Base-by-base conservation (phyloP, 2,329 filamentous ascomycete genomes). In the Aspergillus versicolor region DNA sequence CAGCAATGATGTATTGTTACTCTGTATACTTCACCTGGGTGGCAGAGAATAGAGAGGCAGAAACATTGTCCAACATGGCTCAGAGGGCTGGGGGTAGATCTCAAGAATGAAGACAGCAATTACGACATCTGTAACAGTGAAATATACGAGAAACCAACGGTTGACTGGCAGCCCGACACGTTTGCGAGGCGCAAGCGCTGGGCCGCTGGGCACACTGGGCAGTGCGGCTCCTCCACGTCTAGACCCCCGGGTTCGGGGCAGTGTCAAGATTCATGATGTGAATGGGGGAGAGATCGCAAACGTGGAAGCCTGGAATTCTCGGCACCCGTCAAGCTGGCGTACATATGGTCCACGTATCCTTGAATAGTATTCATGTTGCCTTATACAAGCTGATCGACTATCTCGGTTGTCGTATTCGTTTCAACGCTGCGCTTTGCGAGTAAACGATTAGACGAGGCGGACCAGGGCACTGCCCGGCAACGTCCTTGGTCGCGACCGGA, bases 211-310 rank as follows among this genome's bases (percentile, higher is more conserved):
- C 27, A 44, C 27, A 48, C 24, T 41, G 49, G 50, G 50, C 50
- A n/a, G 50, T 52, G 50, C 41, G 50, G 50, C 41, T 45, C 34
- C 50, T 52, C 50, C 41, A 41, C 41, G 44, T 17, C 22, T 13
- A 15, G 27, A 11, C 19, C 34, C 47, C 47, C 11, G 7, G 12
- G 13, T 34, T 19, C 27, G 21, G 41, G 34, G 47, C 47, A 50
- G 47, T 41, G 34, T 45, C 43, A n/a, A 24, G 6, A 27, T n/a
- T 38, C 19, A 24, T 13, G 22, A 38, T 22, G 7, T 21, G 46
- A 50, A 40, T 50, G 47, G 47, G 6, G 24, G 34, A 22, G 34
- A 41, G 34, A 21, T 17, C 4, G 11, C 12, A 34, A 45, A 37
- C 32, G 19, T 24, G 32, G 48, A 12, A 52, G 50, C 50, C 50